phyloP scores from a whole-genome alignment of 2,329 filamentous ascomycete species.

The Arthrobotrys musiformis region DNA sequence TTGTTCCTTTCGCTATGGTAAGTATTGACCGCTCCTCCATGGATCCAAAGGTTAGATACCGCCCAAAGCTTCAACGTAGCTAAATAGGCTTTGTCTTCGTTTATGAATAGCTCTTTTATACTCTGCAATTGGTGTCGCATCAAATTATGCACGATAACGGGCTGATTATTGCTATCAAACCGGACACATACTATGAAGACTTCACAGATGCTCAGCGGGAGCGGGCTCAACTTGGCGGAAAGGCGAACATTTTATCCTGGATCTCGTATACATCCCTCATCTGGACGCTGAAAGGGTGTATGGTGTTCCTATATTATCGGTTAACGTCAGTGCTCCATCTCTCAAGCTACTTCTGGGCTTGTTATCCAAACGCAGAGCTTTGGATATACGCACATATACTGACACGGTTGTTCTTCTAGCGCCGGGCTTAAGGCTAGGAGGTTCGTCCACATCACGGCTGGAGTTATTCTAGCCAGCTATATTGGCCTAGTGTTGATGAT shows the following conservation, averaged over 20 bases:
- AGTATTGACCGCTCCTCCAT: not conserved
- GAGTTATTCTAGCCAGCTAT: conserved; percentile 31
- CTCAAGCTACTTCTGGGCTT: not conserved
- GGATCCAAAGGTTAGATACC: not conserved
- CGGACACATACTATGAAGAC: conserved; percentile 38
- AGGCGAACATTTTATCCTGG: conserved; percentile 51
- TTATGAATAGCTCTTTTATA: conserved; percentile 40
- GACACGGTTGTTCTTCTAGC: not conserved
- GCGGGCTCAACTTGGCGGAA: conserved; percentile 36
- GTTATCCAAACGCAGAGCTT: too few species aligned
- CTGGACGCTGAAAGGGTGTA: conserved; percentile 52
- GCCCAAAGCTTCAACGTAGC: too few species aligned
- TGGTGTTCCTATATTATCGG: conserved; percentile 53
- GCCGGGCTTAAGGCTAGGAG: conserved; percentile 44
- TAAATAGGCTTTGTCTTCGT: not conserved
- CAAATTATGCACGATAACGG: conserved; percentile 52
- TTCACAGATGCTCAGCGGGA: conserved; percentile 23
- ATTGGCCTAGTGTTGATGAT: conserved; percentile 40
- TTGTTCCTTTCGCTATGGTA: conserved; percentile 51
- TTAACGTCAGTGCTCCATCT: conserved; percentile 30
- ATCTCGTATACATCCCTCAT: conserved; percentile 52
- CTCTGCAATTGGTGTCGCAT: conserved; percentile 38
- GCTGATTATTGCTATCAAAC: conserved; percentile 43
- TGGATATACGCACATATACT: not conserved
- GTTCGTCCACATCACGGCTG: conserved; percentile 42